A percentile compares a stretch with the other conserved stretches of the same genome.
phyloP scores from a whole-genome alignment of 345 rosid species.

The Populus simonii region DNA sequence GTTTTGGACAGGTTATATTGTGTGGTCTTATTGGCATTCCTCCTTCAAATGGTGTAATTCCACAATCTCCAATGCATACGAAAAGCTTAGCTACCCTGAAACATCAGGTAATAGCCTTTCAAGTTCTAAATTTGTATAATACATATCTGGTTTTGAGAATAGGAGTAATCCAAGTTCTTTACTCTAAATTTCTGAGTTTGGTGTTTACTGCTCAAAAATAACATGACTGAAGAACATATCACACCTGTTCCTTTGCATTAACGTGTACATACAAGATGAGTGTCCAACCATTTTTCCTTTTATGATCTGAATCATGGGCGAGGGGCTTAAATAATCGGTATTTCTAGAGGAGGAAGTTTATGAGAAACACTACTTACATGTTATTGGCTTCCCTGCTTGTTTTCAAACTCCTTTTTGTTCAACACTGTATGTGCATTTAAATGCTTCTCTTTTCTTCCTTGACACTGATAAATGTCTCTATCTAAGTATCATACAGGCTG shows the following conservation, averaged over 20 bases:
- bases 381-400: background rate
- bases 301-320: background rate
- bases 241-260: background rate
- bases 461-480: background rate
- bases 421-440: background rate
- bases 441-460: background rate
- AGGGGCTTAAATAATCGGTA: background rate
- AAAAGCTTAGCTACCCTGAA: conserved; percentile 90
- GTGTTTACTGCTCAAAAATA: background rate
- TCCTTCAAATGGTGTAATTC: conserved; percentile 95
- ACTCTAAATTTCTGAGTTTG: background rate
- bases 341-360: background rate
- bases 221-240: background rate
- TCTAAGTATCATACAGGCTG: background rate
- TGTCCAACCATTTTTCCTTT: background rate
- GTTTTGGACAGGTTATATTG: conserved; percentile 53
- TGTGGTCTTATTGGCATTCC: conserved; percentile 96
- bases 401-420: background rate
- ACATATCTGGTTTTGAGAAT: background rate
- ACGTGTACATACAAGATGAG: background rate
- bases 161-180: background rate
- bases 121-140: background rate
- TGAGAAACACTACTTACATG: background rate
- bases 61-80: conserved; percentile 98
- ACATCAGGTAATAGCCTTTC: conserved; percentile 59